phyloP scores from a whole-genome alignment of 768 basidiomycete genomes.

The Ramaria rubella region DNA sequence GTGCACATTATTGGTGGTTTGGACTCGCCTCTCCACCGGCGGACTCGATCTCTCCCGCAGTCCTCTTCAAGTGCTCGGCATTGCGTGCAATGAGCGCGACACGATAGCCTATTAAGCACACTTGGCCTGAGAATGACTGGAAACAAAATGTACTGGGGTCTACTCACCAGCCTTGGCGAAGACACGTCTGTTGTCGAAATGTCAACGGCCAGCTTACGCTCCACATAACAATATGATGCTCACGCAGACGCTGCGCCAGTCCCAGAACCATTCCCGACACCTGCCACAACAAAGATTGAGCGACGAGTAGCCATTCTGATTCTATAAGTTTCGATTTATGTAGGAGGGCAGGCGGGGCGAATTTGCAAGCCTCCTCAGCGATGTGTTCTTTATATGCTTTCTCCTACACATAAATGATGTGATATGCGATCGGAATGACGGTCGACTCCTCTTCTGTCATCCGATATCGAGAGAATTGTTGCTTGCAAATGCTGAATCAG shows the following conservation, averaged over 20 bases:
- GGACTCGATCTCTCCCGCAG: slow-evolving; percentile 49
- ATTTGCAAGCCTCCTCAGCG: too few relatives aligned
- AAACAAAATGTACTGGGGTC: neutral
- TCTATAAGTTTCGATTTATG: too few relatives aligned
- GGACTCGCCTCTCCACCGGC: slow-evolving; percentile 52
- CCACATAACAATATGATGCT: neutral
- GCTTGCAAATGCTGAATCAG: too few relatives aligned
- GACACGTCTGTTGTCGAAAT: slow-evolving; percentile 43
- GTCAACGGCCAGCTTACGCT: slow-evolving; percentile 31
- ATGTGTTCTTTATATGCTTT: too few relatives aligned
- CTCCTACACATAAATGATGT: too few relatives aligned
- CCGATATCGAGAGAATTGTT: too few relatives aligned
- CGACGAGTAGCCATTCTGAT: slow-evolving; percentile 26
- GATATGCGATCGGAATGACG: too few relatives aligned
- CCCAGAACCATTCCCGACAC: slow-evolving; percentile 38
- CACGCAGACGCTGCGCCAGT: slow-evolving; percentile 10
- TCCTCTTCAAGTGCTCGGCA: slow-evolving; percentile 40
- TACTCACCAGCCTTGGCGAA: slow-evolving; percentile 25
- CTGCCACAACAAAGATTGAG: slow-evolving; percentile 53
- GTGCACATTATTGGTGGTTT: neutral
- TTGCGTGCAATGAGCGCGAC: slow-evolving; percentile 62
- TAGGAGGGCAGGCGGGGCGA: too few relatives aligned
- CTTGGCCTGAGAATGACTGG: neutral
- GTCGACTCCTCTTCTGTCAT: too few relatives aligned
- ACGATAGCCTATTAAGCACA: slow-evolving; percentile 40